phyloP scores from a whole-genome alignment of 345 rosid species.

The Brassica rapa region DNA sequence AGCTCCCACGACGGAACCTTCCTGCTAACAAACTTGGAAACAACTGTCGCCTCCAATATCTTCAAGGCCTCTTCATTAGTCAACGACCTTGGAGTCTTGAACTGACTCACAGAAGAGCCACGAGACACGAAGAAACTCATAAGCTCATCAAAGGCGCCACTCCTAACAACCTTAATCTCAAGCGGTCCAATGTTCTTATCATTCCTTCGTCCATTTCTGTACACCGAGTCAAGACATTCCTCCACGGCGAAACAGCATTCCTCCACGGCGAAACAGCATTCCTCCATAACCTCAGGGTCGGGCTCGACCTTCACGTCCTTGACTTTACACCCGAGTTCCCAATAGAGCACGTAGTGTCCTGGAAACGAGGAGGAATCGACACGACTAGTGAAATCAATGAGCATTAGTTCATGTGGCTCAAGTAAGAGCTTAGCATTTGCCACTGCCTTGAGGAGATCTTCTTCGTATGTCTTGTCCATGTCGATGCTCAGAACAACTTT shows the following conservation, averaged over 20 bases:
- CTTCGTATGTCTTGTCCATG: slow-evolving; percentile 1
- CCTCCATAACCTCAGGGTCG: neutral
- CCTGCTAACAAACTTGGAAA: neutral
- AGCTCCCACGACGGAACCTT: neutral
- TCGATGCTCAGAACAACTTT: neutral
- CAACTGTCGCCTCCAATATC: neutral
- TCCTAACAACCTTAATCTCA: neutral
- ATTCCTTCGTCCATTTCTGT: neutral
- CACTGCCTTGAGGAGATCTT: neutral
- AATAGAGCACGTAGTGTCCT: neutral
- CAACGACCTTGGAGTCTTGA: neutral
- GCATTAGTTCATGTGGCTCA: neutral
- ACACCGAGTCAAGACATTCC: neutral
- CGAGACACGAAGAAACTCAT: neutral
- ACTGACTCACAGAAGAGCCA: slow-evolving; percentile 1
- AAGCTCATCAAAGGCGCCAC: neutral
- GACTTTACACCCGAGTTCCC: neutral
- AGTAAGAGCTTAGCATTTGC: neutral
- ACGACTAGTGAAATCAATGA: neutral
- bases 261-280: neutral
- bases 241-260: neutral
- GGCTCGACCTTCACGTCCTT: neutral
- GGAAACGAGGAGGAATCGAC: neutral
- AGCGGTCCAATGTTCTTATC: neutral
- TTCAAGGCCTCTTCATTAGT: neutral